Conservation (phyloP, 2,329 filamentous ascomycete genomes). For the Talaromyces sp. region DNA sequence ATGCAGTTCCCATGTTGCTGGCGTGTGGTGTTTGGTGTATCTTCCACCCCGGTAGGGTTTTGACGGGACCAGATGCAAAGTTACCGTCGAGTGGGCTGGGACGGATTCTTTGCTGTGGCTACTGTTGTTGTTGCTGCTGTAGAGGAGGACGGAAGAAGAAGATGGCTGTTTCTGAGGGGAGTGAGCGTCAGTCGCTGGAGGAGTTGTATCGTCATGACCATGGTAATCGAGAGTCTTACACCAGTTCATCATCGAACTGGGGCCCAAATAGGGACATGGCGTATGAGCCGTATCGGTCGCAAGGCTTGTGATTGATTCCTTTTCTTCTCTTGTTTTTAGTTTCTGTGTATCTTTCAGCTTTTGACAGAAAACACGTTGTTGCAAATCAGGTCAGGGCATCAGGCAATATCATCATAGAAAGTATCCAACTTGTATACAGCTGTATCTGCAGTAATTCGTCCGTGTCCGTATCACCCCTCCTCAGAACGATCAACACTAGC, state of each 20-base stretch:
- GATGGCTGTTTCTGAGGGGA: not conserved
- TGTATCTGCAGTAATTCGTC: too few species aligned
- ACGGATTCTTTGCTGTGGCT: slow-evolving; percentile 6
- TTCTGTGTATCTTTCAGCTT: not conserved
- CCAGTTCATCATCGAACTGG: not conserved
- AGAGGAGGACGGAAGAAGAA: not conserved
- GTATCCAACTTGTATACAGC: too few species aligned
- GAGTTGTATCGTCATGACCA: slow-evolving; percentile 1
- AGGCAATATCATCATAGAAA: too few species aligned
- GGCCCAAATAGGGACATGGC: not conserved
- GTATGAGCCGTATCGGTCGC: slow-evolving; percentile 7
- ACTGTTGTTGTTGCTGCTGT: slow-evolving; percentile 3
- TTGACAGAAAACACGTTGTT: not conserved
- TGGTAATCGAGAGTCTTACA: not conserved
- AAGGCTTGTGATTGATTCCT: not conserved
- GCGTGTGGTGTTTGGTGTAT: not conserved
- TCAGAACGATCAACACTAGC: too few species aligned
- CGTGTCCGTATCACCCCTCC: too few species aligned
- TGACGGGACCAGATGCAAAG: slow-evolving; percentile 1
- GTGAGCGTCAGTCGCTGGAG: not conserved
- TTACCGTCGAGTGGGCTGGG: slow-evolving; percentile 1
- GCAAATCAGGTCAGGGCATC: too few species aligned
- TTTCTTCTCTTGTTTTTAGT: not conserved
- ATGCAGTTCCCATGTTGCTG: slow-evolving; percentile 52
- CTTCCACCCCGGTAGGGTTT: not conserved